Base-by-base conservation (phyloP, 2,329 filamentous ascomycete genomes). In the Phialophora tarda region DNA sequence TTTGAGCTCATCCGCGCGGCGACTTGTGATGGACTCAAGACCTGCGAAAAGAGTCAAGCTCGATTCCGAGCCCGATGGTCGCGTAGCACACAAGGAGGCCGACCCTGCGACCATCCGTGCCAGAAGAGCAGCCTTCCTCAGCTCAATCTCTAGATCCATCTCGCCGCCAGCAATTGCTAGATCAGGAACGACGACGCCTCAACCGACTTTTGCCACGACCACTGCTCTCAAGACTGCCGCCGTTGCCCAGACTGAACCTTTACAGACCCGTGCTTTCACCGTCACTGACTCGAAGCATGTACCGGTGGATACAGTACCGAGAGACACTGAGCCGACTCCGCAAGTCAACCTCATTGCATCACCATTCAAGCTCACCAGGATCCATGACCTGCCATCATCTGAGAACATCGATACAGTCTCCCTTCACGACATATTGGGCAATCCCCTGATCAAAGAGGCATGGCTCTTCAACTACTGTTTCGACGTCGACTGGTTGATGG, bases 301-400 rank as follows among this genome's bases (percentile, higher is more conserved):
- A 17, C 11, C 48, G 21, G 10, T 21, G 3, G 14, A 26, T 7
- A 51, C 17, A 17, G 48, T 12, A 51, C 21, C 17, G 17, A 17
- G 7, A n/a, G 38, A 44, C 17, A 44, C 38, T 44, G 38, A 44
- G 38, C 6, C 14, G 38, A n/a, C 17, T n/a, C 17, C 38, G 44
- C 55, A 38, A 53, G 47, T 41, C 32, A 73, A 64, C 8, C 47
- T 72, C 7, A 73, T 87, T 26, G 75, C 78, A 1, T 93, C 91
- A 0, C 91, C 91, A 0, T 86, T 93, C 71, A 87, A 88, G 64
- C 84, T 95, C 14, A 93, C 90, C 0, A 84, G 82, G 66, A 89
- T 95, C 62, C 82, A 81, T 30, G 89, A 91, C 71, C 79, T 93
- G 0, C 81, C 87, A 1, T 76, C 81, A 1, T 74, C 75, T 0